phyloP scores from a whole-genome alignment of 345 rosid species.

The Eucalyptus sideroxylon region DNA sequence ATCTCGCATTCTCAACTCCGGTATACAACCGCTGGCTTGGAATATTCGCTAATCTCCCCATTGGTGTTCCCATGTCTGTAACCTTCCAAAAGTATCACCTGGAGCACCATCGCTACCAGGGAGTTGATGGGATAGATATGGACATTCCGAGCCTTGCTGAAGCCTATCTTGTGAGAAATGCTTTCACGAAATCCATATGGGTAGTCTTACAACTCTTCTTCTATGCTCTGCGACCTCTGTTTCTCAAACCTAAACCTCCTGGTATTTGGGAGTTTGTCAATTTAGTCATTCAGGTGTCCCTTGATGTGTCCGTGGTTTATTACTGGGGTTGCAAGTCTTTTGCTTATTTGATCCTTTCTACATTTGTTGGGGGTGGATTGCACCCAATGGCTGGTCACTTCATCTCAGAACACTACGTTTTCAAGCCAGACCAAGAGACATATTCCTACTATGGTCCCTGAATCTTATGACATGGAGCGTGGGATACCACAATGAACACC shows the following conservation, averaged over 20 bases:
- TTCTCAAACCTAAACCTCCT: conserved; percentile 82
- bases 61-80: conserved; percentile 85
- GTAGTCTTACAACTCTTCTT: conserved; percentile 79
- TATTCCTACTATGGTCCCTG: conserved; percentile 81
- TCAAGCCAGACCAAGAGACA: conserved; percentile 77
- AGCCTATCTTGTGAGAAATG: conserved; percentile 48
- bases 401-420: conserved; percentile 80
- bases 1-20: conserved; percentile 76
- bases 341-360: conserved; percentile 64
- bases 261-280: conserved; percentile 76
- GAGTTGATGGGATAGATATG: conserved; percentile 80
- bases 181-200: conserved; percentile 56
- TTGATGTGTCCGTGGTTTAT: conserved; percentile 39
- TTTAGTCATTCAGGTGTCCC: conserved; percentile 35
- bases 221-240: conserved; percentile 70
- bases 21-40: conserved; percentile 80
- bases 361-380: conserved; percentile 89
- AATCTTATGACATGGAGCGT: conserved; percentile 72
- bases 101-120: conserved; percentile 87
- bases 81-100: conserved; percentile 92
- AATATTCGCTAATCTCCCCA: conserved; percentile 77
- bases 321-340: conserved; percentile 69
- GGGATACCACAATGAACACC: conserved; percentile 90
- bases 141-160: conserved; percentile 62
- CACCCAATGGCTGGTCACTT: conserved; percentile 93